phyloP scores from a whole-genome alignment of 2,329 filamentous ascomycete species.

The Colletotrichum echinochloae region DNA sequence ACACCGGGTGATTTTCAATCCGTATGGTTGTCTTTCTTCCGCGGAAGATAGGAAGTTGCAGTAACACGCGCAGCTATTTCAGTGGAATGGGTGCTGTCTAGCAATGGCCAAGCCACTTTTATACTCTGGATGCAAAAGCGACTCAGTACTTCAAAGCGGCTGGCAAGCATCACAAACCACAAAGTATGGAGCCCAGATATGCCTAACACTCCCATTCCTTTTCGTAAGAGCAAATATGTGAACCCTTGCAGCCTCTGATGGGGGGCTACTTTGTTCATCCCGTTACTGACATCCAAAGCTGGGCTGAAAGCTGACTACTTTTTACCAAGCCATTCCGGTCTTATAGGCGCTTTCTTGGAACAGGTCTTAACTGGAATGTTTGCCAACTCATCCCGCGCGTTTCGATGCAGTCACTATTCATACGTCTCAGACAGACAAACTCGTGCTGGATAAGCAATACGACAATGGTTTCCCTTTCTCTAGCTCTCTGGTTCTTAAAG shows the following conservation, averaged over 20 bases:
- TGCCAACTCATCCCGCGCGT: background rate
- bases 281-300: background rate
- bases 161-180: background rate
- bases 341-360: background rate
- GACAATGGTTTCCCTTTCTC: background rate
- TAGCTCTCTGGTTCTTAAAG: background rate
- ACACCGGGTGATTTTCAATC: slow-evolving; percentile 14
- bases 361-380: no score
- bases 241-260: background rate
- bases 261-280: no score
- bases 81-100: slow-evolving; percentile 21
- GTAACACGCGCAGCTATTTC: slow-evolving; percentile 14
- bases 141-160: slow-evolving; percentile 20
- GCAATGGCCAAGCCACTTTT: background rate
- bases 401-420: background rate
- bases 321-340: background rate
- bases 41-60: slow-evolving; percentile 12
- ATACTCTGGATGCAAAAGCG: slow-evolving; percentile 22
- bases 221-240: background rate
- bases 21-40: slow-evolving; percentile 19
- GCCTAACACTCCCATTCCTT: background rate
- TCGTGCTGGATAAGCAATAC: background rate
- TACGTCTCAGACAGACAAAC: background rate
- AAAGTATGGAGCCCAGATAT: slow-evolving; percentile 7
- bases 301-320: background rate